These are phyloP conservation scores for Orobanche coerulescens DNA, from an alignment of 257 asterid species.

Conservation along the genomic window DNA sequence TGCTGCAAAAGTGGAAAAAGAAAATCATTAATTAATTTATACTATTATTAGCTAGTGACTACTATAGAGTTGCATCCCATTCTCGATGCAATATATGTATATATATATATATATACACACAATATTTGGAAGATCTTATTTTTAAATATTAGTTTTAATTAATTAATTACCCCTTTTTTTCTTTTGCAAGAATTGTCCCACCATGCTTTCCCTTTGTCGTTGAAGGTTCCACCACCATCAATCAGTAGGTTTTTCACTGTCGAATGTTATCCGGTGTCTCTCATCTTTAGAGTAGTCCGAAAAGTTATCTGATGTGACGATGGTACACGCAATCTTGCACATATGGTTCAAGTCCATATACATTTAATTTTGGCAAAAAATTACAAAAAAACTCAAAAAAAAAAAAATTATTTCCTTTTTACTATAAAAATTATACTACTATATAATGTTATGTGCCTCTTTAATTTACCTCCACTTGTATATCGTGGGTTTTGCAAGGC, in stretches of 20 bases:
- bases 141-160: too few species aligned
- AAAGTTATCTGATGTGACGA: constrained; percentile 45
- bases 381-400: too few species aligned
- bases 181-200: constrained; percentile 86
- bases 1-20: constrained; percentile 66
- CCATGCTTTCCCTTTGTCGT: constrained; percentile 76
- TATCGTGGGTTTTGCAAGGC: constrained; percentile 47
- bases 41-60: too few species aligned
- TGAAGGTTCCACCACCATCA: constrained; percentile 63
- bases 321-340: constrained; percentile 50
- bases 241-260: constrained; percentile 33
- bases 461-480: constrained; percentile 36
- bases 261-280: constrained; percentile 54
- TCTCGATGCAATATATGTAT: too few species aligned
- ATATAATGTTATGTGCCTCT: too few species aligned
- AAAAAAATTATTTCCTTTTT: not conserved
- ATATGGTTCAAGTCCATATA: too few species aligned
- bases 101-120: too few species aligned
- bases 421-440: too few species aligned
- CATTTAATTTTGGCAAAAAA: too few species aligned
- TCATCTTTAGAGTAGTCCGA: constrained; percentile 37
- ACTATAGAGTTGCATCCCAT: too few species aligned
- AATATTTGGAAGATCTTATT: too few species aligned
- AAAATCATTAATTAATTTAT: too few species aligned
- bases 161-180: constrained; percentile 28